phyloP scores from a whole-genome alignment of 192 early-diverging fungal genomes.

The Umbelopsis isabellina region DNA sequence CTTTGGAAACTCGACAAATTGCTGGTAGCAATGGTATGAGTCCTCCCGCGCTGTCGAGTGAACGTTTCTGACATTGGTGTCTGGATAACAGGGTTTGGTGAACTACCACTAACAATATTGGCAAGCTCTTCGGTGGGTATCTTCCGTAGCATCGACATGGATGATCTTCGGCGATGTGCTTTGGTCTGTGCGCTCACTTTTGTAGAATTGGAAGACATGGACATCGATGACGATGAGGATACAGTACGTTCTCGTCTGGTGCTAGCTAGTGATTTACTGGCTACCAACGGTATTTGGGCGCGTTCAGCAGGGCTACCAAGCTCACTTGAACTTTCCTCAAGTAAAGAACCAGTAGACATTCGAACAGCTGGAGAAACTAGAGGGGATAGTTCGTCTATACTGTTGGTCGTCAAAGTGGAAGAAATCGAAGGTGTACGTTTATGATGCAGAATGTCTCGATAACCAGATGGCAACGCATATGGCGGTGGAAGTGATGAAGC shows the following conservation, averaged over 20 bases:
- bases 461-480: constrained; percentile 11
- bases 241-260: constrained; percentile 23
- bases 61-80: constrained; percentile 1
- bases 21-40: constrained; percentile 10
- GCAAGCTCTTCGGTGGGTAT: constrained; percentile 45
- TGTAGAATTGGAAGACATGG: neutral
- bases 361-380: constrained; percentile 1
- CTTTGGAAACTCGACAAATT: neutral
- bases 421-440: constrained; percentile 32
- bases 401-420: constrained; percentile 28
- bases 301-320: neutral
- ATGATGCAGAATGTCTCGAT: constrained; percentile 9
- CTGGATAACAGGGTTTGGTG: constrained; percentile 1
- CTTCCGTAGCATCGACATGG: constrained; percentile 40
- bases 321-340: neutral
- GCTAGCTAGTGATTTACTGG: neutral
- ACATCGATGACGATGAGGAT: constrained; percentile 13
- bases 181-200: constrained; percentile 11
- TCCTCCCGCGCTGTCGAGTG: neutral
- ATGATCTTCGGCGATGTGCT: constrained; percentile 33
- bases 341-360: neutral
- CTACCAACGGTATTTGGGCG: neutral
- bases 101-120: constrained; percentile 40
- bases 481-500: constrained; percentile 15
- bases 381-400: constrained; percentile 15